Base-by-base conservation (phyloP, 345 rosid genomes). In the Orychophragmus violaceus region DNA sequence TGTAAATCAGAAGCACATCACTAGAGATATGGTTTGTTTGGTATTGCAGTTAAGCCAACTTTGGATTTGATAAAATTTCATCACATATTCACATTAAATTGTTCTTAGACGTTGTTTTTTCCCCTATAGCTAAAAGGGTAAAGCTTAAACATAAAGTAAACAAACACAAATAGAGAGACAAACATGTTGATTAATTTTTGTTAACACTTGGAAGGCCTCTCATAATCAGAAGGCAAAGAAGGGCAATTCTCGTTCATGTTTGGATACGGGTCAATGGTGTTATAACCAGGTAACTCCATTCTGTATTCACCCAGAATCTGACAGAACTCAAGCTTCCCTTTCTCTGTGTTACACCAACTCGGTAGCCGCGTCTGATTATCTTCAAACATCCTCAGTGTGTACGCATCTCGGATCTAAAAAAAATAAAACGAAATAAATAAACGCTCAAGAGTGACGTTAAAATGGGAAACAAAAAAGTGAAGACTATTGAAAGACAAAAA, bases 241-340 rank as follows among this genome's bases (percentile, higher is more conserved):
- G 97, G 99, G 54, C 97, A 94, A 74, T 82, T 79, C 83, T 94
- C 84, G 33, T 88, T 90, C 97, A 94, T 94, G 67, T 88, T 85
- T 23, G 91, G 79, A 78, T 90, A 94, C 5, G 96, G 91, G 39
- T 84, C 82, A 42, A 94, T 39, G 63, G 84, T 81, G 76, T 89
- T 91, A 70, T 91, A 91, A 30, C 57, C 81, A 4, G 96, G 97
- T 67, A 94, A 82, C 64, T 91, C 99, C 95, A 94, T 87, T 79
- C 83, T 66, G 44, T 83, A 94, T 75, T 85, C 89, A 12, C 97
- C 99, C 1, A 88, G 78, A 72, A 94, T 88, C 79, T 94, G 97
- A 71, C 97, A 94, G 82, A 82, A 88, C 6, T 78, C 76, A 12
- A 84, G 87, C 69, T 68, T 66, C 6, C 74, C 86, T 36, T 78